These are phyloP conservation scores for Psilocybe mexicana DNA, from an alignment of 1,284 basidiomycete species.

Conservation along the genomic window DNA sequence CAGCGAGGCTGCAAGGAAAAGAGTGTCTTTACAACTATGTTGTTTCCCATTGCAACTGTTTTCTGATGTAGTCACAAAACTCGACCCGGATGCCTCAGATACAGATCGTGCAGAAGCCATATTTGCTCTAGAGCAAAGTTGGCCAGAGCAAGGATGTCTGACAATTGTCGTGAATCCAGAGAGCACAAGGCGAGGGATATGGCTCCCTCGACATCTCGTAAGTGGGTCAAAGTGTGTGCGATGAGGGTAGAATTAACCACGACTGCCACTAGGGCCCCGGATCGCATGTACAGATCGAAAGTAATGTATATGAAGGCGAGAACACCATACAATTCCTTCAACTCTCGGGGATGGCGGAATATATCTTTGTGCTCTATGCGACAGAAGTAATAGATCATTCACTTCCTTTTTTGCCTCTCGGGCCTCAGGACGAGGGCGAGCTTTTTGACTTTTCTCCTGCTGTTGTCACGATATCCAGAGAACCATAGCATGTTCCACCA, in stretches of 20 bases:
- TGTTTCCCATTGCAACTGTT: slow-evolving; percentile 25
- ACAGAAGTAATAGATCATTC: slow-evolving; percentile 3
- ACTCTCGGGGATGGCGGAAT: slow-evolving; percentile 40
- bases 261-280: slow-evolving; percentile 14
- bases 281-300: slow-evolving; percentile 40
- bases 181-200: slow-evolving; percentile 28
- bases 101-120: slow-evolving; percentile 35
- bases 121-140: slow-evolving; percentile 36
- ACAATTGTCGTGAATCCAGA: slow-evolving; percentile 45
- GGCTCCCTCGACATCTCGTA: slow-evolving; percentile 42
- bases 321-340: slow-evolving; percentile 50
- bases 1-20: not conserved
- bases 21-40: slow-evolving; percentile 16
- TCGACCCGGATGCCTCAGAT: slow-evolving; percentile 26
- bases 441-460: not conserved
- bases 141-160: slow-evolving; percentile 49
- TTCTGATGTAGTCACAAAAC: slow-evolving; percentile 26
- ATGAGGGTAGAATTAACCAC: not conserved
- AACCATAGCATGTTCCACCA: not conserved
- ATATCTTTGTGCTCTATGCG: slow-evolving; percentile 44
- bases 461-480: not conserved
- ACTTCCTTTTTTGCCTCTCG: not conserved
- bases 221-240: not conserved
- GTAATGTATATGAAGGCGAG: slow-evolving; percentile 37
- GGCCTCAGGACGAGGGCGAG: not conserved